These are phyloP conservation scores for Pseudogymnoascus sp. DNA, from an alignment of 2,329 filamentous ascomycete species.

Conservation along the genomic window DNA sequence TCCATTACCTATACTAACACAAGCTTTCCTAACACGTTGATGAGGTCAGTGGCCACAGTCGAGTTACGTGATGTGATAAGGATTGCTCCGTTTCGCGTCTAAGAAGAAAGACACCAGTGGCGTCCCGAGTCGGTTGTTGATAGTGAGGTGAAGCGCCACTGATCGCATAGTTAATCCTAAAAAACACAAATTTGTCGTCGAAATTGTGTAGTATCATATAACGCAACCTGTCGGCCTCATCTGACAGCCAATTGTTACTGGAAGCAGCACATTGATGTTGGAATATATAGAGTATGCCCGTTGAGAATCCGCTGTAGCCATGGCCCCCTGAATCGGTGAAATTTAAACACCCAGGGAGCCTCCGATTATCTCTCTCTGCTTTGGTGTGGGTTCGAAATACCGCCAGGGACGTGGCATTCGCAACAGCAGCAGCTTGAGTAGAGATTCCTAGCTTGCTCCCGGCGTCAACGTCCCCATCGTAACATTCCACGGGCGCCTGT, in stretches of 20 bases:
- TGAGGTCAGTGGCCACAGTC: not conserved
- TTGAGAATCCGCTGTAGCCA: not conserved
- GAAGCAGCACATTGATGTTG: not conserved
- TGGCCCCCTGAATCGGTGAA: no score
- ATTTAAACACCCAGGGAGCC: no score
- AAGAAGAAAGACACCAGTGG: not conserved
- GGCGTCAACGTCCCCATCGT: no score
- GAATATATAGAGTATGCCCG: not conserved
- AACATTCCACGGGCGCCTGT: no score
- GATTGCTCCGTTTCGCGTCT: not conserved
- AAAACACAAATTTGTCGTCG: slow-evolving; percentile 18
- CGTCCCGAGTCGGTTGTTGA: not conserved
- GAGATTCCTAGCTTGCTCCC: no score
- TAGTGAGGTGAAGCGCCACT: not conserved
- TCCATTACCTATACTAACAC: not conserved
- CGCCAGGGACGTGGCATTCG: no score
- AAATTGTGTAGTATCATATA: slow-evolving; percentile 29
- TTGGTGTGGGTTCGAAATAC: no score
- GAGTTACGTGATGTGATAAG: not conserved
- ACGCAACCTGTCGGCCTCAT: slow-evolving; percentile 19
- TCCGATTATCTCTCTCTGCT: no score
- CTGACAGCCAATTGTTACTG: not conserved
- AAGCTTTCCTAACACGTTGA: not conserved
- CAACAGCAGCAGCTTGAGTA: no score
- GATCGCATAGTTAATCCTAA: not conserved